Evolutionary conservation across 2,329 filamentous ascomycete species (phyloP), one percentile per base, ranked within the genome.

Genomic region (Penicillium sp.): DNA sequence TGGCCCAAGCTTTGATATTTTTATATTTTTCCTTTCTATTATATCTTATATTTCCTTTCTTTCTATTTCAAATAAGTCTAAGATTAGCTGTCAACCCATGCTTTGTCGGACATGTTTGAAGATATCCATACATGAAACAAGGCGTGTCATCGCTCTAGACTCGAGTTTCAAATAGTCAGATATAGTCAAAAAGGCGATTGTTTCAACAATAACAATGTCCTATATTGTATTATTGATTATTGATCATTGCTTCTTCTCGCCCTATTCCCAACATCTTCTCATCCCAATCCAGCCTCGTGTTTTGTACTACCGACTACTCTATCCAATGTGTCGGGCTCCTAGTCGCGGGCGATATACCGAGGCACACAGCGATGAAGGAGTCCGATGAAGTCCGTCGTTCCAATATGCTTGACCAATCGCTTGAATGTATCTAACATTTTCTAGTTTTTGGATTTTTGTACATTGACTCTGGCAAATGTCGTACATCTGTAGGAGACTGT

Each of bases 101-200:
- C 36, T 45, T 35, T 29, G 46, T 44, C 46, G 39, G 51, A 53
- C 44, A 32, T 34, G 46, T 50, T 44, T 50, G 32, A 43, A 16
- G 51, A 49, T 23, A 49, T 27, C n/a, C 29, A 40, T 36, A 43
- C 34, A 32, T 53, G 51, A 53, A 53, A 53, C 51, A 38, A 11
- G 40, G 40, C 7, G 38, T 42, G 46, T 23, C 32, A 38, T 47
- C 9, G 14, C 13, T 19, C 16, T 18, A 26, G 8, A 23, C 23
- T 46, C 26, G 34, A 14, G 18, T 19, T 34, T 34, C 18, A 9
- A 46, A 19, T 46, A 47, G n/a, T 44, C 34, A n/a, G 11, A 39
- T 39, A 14, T 30, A 32, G 35, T 32, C 36, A 18, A 23, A 23
- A 23, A 43, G 9, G 19, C 7, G 19, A 50, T 44, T 27, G 39